A percentile compares a stretch with the other conserved stretches of the same genome.
Evolutionary conservation across 768 basidiomycete species (phyloP).

Genomic region (Harrya chromipes): DNA sequence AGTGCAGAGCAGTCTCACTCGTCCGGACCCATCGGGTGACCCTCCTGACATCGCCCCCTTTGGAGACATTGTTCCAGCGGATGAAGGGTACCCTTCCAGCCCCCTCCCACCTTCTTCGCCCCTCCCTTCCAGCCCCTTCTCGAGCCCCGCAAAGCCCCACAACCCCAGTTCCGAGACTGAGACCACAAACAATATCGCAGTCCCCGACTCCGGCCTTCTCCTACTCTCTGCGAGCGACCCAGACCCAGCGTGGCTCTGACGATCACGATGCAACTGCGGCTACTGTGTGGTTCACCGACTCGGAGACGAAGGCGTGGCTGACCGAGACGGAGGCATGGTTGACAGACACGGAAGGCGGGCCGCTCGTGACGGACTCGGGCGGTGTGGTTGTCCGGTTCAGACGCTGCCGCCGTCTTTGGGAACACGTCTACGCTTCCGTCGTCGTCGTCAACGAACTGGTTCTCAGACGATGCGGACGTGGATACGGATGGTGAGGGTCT

Average conservation of each 20-base stretch:
- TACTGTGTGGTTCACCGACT: conserved; percentile 13
- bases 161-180: conserved; percentile 9
- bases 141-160: conserved; percentile 17
- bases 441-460: conserved; percentile 22
- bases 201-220: conserved; percentile 15
- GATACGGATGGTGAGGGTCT: conserved; percentile 21
- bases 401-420: conserved; percentile 24
- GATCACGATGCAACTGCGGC: neutral
- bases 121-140: conserved; percentile 50
- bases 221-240: conserved; percentile 8
- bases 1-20: conserved; percentile 14
- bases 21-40: neutral
- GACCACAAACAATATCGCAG: neutral
- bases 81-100: conserved; percentile 34
- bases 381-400: conserved; percentile 32
- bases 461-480: conserved; percentile 26
- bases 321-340: conserved; percentile 29
- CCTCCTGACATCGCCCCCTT: conserved; percentile 16
- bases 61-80: conserved; percentile 22
- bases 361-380: conserved; percentile 41
- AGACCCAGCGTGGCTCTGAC: conserved; percentile 14
- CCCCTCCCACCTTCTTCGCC: conserved; percentile 64
- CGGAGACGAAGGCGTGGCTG: conserved; percentile 22
- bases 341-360: conserved; percentile 38
- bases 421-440: conserved; percentile 20